Percentiles rank a stretch among this genome's conserved stretches.
Evolutionary conservation across 2,329 filamentous ascomycete genomes (phyloP).

Genomic region (Aspergillus novofumigatus): DNA sequence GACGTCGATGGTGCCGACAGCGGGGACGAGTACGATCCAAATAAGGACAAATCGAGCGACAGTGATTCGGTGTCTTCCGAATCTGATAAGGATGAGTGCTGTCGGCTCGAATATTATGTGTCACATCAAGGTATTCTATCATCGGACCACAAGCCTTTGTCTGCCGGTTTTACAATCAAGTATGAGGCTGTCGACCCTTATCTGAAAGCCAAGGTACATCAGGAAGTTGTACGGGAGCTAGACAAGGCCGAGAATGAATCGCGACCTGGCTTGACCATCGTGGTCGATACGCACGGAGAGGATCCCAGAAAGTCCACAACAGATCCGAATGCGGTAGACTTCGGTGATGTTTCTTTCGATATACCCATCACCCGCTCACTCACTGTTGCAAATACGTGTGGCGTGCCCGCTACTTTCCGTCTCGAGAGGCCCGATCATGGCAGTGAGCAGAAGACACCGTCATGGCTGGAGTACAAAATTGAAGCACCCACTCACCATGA

Average conservation of each 20-base stretch:
- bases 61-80: conserved; percentile 20
- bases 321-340: conserved; percentile 62
- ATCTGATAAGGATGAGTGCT: conserved; percentile 44
- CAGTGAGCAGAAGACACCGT: conserved; percentile 42
- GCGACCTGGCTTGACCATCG: conserved; percentile 74
- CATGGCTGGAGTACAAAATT: conserved; percentile 70
- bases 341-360: conserved; percentile 70
- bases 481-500: conserved; percentile 46
- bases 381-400: conserved; percentile 88
- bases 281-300: conserved; percentile 60
- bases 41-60: conserved; percentile 46
- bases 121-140: conserved; percentile 87
- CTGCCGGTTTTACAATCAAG: conserved; percentile 74
- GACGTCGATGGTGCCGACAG: conserved; percentile 64
- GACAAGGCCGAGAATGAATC: conserved; percentile 91
- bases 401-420: conserved; percentile 71
- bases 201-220: conserved; percentile 75
- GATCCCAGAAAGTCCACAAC: conserved; percentile 27
- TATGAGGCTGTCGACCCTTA: conserved; percentile 85
- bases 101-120: conserved; percentile 65
- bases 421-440: conserved; percentile 65
- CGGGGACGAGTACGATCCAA: conserved; percentile 58
- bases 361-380: conserved; percentile 62
- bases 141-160: conserved; percentile 91
- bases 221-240: conserved; percentile 80